These are phyloP conservation scores for Apiotrichum siamense DNA, from an alignment of 1,284 basidiomycete genomes.

Conservation along the genomic window DNA sequence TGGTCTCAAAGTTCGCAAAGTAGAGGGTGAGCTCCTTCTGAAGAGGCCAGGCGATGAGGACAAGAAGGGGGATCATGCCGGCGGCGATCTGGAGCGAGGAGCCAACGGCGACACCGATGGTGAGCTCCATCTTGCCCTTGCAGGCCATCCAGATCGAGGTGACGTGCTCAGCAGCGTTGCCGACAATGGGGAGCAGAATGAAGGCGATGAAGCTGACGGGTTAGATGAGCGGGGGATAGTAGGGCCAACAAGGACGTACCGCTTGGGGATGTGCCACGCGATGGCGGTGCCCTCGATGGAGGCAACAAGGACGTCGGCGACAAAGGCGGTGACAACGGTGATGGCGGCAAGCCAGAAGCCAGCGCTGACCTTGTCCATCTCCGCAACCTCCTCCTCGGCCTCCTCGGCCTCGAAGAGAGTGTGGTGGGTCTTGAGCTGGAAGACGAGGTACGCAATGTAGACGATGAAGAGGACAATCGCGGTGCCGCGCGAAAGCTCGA, in stretches of 20 bases:
- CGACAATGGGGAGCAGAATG: constrained; percentile 54
- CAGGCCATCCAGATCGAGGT: constrained; percentile 87
- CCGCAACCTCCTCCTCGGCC: constrained; percentile 53
- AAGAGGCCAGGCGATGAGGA: constrained; percentile 73
- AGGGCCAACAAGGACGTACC: no score
- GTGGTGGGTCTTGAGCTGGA: constrained; percentile 55
- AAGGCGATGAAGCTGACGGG: constrained; percentile 48
- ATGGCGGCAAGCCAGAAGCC: constrained; percentile 54
- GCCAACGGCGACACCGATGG: constrained; percentile 83
- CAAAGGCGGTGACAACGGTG: constrained; percentile 77
- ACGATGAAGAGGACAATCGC: constrained; percentile 72
- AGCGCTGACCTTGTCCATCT: constrained; percentile 67
- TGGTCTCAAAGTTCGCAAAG: constrained; percentile 64
- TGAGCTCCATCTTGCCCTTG: constrained; percentile 62
- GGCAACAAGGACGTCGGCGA: constrained; percentile 65
- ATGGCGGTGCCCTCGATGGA: constrained; percentile 84
- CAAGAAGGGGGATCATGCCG: constrained; percentile 76
- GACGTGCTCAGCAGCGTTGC: constrained; percentile 65
- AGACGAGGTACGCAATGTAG: constrained; percentile 68
- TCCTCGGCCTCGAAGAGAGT: constrained; percentile 52
- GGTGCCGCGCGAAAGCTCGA: constrained; percentile 76
- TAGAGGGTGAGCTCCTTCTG: constrained; percentile 74
- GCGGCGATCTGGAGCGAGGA: constrained; percentile 87
- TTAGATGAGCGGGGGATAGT: no score
- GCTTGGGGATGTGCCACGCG: constrained; percentile 71